A percentile compares a stretch with the other conserved stretches of the same genome.
phyloP scores from a whole-genome alignment of 2,329 filamentous ascomycete genomes.

The Phyllosticta capitalensis region DNA sequence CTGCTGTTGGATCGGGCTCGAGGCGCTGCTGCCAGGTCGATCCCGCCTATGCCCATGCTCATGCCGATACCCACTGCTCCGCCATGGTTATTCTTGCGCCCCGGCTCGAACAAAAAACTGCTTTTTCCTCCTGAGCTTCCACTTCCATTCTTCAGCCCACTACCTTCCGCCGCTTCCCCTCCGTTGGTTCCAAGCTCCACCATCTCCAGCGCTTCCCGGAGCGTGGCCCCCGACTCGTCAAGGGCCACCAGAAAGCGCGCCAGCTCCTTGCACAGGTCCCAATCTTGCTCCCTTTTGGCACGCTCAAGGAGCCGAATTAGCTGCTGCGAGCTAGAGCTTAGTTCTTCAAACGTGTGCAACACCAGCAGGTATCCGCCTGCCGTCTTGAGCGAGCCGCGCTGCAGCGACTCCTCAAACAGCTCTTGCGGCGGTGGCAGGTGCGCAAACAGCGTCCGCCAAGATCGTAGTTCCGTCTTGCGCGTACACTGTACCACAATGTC shows the following conservation, averaged over 20 bases:
- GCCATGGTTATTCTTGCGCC: not conserved
- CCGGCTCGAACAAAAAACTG: not conserved
- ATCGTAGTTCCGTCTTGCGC: constrained; percentile 89
- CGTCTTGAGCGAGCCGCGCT: constrained; percentile 79
- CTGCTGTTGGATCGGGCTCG: not conserved
- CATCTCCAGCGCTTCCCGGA: constrained; percentile 59
- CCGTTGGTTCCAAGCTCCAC: constrained; percentile 27
- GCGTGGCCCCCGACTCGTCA: constrained; percentile 73
- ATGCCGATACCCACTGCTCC: constrained; percentile 7
- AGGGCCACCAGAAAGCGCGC: constrained; percentile 91
- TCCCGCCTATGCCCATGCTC: constrained; percentile 8
- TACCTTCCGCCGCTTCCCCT: not conserved
- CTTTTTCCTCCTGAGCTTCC: constrained; percentile 11
- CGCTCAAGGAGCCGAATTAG: constrained; percentile 70
- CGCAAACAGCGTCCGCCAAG: constrained; percentile 87
- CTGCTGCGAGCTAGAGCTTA: constrained; percentile 58
- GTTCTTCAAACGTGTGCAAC: constrained; percentile 65
- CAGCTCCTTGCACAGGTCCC: constrained; percentile 91
- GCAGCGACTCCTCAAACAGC: constrained; percentile 85
- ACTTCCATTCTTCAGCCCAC: constrained; percentile 24
- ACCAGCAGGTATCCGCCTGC: constrained; percentile 95
- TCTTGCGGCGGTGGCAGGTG: constrained; percentile 85
- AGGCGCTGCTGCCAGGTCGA: constrained; percentile 5
- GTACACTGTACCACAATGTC: constrained; percentile 96
- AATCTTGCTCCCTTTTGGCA: constrained; percentile 78